Evolutionary conservation across 306 rosid species (phyloP), one percentile per base, ranked within the genome.

Genomic region (Castanospermum australe): DNA sequence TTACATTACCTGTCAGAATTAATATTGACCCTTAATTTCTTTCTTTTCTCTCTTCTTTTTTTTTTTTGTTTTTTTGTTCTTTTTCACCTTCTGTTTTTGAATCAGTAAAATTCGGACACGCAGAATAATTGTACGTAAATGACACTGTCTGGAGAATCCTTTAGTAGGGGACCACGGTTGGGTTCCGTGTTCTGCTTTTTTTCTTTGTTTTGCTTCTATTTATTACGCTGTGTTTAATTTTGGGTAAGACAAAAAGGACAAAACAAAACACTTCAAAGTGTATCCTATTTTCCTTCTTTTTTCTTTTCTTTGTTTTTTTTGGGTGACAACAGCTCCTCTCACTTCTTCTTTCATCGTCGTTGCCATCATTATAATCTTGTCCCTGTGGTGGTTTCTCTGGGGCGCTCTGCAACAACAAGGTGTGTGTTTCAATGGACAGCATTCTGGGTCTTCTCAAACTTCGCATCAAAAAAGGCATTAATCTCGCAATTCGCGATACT

Each of bases 401-500:
- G 54, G 25, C n/a, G 32, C 6, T 52, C 59, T 22, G 75, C 15
- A 39, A 63, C 10, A 0, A 32, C 10, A 42, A 68, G 51, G 65
- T n/a, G 69, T 67, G 67, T 3, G 3, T 42, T 54, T 60, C 38
- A n/a, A 91, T 87, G 96, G 85, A 79, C 5, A 42, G 8, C 75
- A 7, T 86, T 17, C 39, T 88, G 55, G 97, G 99, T 42, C 94
- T 92, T 85, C 91, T 95, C 32, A 84, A 87, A 60, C 77, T 95
- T 85, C 86, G 96, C 5, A 76, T 95, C 17, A 71, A 70, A 62
- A 80, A 79, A 81, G 99, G 99, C 0, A 73, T 85, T 39, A 76
- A 93, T 78, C 94, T 95, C 0, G 96, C 96, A 2, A 77, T 90
- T 70, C 96, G 98, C 1, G 99, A 95, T 71, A 22, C 87, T 6